Base-by-base conservation (phyloP, 2,329 filamentous ascomycete genomes). In the Xenoacremonium recifei region DNA sequence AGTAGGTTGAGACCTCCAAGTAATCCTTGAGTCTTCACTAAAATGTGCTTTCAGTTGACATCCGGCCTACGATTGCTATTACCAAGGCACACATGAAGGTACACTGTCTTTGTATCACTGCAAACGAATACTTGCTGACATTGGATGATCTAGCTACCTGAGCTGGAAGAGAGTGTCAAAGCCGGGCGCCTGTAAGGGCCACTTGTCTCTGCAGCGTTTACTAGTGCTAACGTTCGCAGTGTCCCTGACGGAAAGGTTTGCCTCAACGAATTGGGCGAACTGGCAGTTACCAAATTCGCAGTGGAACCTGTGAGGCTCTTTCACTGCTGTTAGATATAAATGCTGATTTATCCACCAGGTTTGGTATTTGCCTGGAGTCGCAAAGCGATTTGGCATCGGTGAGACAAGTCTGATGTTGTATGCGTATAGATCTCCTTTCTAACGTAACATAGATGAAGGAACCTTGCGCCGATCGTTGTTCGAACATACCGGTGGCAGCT, bases 231-330 rank as follows among this genome's bases (percentile, higher is more conserved):
- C 23, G 20, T 35, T 11, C 2, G 7, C 4, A 79, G 76, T 42
- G 65, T 79, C 3, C 78, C 77, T 0, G 93, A 99, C 63, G 92
- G 93, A 38, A 93, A 91, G 61, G 89, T 97, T 33, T 92, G 90
- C 59, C 66, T 97, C 39, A 96, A 96, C 59, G 76, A 82, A n/a
- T 69, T 72, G 3, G 93, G 93, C 41, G 93, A 97, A 63, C 75
- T 97, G 27, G 87, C 87, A 21, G 93, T 97, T 5, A 97, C 93
- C 35, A 99, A 99, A 64, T 89, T 97, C 50, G 93, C 93, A 4
- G 93, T 96, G 16, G 93, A 99, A 66, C 93, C 93, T 18, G 92
- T 89, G 51, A 72, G 80, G 31, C 9, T 11, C n/a, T 5, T 10
- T 18, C 13, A 20, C 12, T 20, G 31, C 35, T 13, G n/a, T n/a